Evolutionary conservation across 179 eudicot genomes (phyloP), one percentile per base, ranked within the genome.

Genomic region (Sideroxylon spinosum): DNA sequence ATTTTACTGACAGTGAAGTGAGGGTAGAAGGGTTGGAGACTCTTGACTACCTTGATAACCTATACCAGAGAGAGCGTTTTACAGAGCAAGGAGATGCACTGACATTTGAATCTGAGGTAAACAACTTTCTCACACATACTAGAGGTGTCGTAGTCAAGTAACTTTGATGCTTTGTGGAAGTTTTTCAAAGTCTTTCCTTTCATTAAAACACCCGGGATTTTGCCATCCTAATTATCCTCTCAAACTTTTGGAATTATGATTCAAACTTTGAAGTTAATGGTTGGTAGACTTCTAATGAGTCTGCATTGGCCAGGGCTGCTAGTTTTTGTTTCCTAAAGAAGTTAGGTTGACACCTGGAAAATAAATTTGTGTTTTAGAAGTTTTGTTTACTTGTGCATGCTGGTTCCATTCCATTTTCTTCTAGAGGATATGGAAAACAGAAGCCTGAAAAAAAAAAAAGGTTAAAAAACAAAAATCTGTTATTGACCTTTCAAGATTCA

Each of bases 81-180:
- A 95, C 97, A 53, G 98, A 95, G 82, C 98, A 94, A 91, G 97
- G 97, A 76, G 93, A 94, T 78, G 97, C 98, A 75, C 86, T 95
- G 28, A 95, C 98, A 50, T 95, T 95, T 80, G 99, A 95, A 81
- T 88, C 93, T 11, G 99, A 95, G 95, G 99, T 91, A 82, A 70
- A 50, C n/a, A 9, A 50, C 7, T 12, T 13, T 4, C 59, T 26
- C 19, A 32, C 23, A 11, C 3, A 22, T 37, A 56, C 23, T 49
- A 55, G 49, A 8, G 12, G 55, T 20, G 14, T 48, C 46, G 56
- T 46, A 28, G 70, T 26, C 13, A 23, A 63, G 1, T 12, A 23
- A 9, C 44, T 28, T 66, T 9, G 44, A 66, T 66, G n/a, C 70
- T 66, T 66, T 14, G 12, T 6, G 32, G 48, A 29, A 44, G 48